Evolutionary conservation across 1,139 yeast genomes (phyloP).

Genomic region (Candida pseudoviswanathii): DNA sequence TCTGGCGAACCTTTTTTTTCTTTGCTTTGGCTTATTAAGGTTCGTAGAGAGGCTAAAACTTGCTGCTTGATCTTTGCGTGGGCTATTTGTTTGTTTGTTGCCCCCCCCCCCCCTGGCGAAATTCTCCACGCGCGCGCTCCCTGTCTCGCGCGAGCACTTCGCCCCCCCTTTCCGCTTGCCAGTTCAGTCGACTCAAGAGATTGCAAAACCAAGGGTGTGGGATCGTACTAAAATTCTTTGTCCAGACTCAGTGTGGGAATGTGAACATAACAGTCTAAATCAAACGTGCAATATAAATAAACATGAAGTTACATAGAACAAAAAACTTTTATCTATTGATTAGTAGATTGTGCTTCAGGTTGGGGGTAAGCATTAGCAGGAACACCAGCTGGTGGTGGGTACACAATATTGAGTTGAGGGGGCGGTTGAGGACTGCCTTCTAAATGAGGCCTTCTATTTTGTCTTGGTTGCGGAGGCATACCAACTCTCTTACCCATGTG

Average conservation of each 20-base stretch:
- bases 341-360: not conserved
- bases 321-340: not conserved
- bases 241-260: too few relatives aligned
- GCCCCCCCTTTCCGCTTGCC: too few relatives aligned
- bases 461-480: slow-evolving; percentile 12
- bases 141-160: not conserved
- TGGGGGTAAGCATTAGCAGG: not conserved
- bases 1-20: not conserved
- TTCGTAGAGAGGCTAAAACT: too few relatives aligned
- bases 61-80: too few relatives aligned
- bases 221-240: too few relatives aligned
- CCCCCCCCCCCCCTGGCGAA: not conserved
- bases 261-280: too few relatives aligned
- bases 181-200: too few relatives aligned
- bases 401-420: not conserved
- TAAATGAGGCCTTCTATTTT: slow-evolving; percentile 9
- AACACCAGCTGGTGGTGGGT: slow-evolving; percentile 3
- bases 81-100: too few relatives aligned
- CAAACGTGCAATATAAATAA: too few relatives aligned
- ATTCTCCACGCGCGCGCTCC: not conserved
- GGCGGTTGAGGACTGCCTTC: not conserved
- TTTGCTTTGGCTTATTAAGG: not conserved
- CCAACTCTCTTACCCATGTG: slow-evolving; percentile 16
- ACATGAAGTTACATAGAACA: too few relatives aligned
- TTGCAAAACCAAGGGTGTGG: too few relatives aligned